A percentile compares a stretch with the other conserved stretches of the same genome.
Evolutionary conservation across 257 asterid genomes (phyloP).

Genomic region (Gynochthodes officinalis): DNA sequence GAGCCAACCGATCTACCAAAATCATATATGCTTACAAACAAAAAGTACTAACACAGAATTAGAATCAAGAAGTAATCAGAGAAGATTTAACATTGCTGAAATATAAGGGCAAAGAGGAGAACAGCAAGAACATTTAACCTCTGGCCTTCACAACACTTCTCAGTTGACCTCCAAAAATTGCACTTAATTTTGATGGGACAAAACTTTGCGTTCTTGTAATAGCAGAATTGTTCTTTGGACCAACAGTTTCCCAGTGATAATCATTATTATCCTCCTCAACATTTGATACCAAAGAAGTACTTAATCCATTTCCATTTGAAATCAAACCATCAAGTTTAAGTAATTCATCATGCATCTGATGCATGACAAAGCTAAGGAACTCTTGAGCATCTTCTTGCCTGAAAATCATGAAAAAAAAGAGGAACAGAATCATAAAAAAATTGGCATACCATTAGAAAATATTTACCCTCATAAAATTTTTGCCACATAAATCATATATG

Average conservation of each 20-base stretch:
- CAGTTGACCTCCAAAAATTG: constrained; percentile 78
- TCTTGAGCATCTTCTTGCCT: constrained; percentile 96
- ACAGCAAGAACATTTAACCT: constrained; percentile 33
- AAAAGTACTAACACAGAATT: neutral
- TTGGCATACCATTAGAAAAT: neutral
- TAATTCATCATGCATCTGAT: constrained; percentile 92
- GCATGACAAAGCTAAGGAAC: constrained; percentile 81
- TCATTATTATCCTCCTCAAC: constrained; percentile 53
- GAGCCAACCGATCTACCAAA: neutral
- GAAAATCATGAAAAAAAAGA: constrained; percentile 29
- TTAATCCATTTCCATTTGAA: constrained; percentile 47
- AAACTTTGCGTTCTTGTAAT: constrained; percentile 80
- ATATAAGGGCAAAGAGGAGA: neutral
- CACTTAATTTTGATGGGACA: constrained; percentile 68
- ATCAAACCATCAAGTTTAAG: constrained; percentile 64
- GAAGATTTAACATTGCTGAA: neutral
- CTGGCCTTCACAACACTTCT: constrained; percentile 76
- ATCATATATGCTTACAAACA: neutral
- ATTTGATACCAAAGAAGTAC: constrained; percentile 58
- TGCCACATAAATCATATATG: neutral
- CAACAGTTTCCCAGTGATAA: constrained; percentile 73
- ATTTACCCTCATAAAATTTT: neutral
- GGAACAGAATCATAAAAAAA: constrained; percentile 19
- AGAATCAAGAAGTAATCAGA: neutral
- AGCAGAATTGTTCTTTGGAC: constrained; percentile 62